Evolutionary conservation across 176 grass and related monocot species (phyloP), one percentile per base, ranked within the genome.

Genomic region (Avena eriantha): DNA sequence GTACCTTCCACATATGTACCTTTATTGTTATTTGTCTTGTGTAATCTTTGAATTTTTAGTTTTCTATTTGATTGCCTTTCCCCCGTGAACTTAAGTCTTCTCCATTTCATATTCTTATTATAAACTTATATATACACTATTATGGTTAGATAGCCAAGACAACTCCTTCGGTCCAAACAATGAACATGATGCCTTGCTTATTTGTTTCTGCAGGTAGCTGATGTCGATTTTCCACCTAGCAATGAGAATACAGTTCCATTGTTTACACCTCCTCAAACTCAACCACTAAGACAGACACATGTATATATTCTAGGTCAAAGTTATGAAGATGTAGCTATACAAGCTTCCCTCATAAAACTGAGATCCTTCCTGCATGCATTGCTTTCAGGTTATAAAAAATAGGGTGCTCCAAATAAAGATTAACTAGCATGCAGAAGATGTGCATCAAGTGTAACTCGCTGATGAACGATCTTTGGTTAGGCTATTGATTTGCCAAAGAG

Each of bases 211-310:
- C 83, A 99, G 97, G 65, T 87, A 89, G 92, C 90, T 87, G 97
- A 94, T 87, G 85, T 99, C 68, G 90, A 99, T 92, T 99, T 99
- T 93, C 97, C 97, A 80, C 92, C 92, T 59, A 87, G 92, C 24
- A 87, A 85, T 35, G 94, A 99, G 81, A 93, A 93, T 77, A 69
- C 73, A 10, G 88, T 87, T 58, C 97, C 94, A 10, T 65, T 99
- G 48, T 97, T 99, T 87, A 94, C 94, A 79, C 97, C 97, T 77
- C 97, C 94, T 79, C 94, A 94, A 90, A 94, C 79, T 70, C 92
- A 93, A 65, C 97, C 94, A 10, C 58, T 94, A 59, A 80, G 82
- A 31, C 83, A 94, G 74, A 90, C 90, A 49, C 89, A 95, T 85
- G 22, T 92, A 61, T 83, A 92, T 90, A 86, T 87, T 63, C 68